Evolutionary conservation across 768 basidiomycete genomes (phyloP), one percentile per base, ranked within the genome.

Genomic region (Phanerochaete sordida): DNA sequence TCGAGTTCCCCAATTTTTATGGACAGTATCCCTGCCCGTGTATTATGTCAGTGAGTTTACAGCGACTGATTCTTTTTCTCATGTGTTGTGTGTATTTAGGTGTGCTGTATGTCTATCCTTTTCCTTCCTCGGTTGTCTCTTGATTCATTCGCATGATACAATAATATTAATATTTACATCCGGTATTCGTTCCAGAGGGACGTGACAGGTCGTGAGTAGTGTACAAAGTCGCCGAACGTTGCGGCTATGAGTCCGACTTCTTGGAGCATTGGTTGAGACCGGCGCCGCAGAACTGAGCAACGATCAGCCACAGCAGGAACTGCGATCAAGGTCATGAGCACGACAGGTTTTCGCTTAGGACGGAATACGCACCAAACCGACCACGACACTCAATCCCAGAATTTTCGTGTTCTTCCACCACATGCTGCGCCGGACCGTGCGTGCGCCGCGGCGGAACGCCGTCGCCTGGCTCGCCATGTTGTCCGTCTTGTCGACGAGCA

Each of bases 401-500:
- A 87, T 79, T 74, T 87, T 90, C 67, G 75, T 84, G 64, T 89
- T 93, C 75, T 83, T 85, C 92, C 92, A 94, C 88, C 91, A 93
- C 90, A 93, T 92, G 71, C 92, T 84, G 59, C 91, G 79, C 43
- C 93, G 77, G 23, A 88, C 87, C n/a, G 80, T 86, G 45, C 93
- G 79, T 16, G 95, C 95, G 6, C 95, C 95, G 53, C 95, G 77
- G 48, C 93, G 77, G 76, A 99, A 99, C 7, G 93, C 93, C 2
- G 91, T 92, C 3, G 96, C 94, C 73, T 98, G 95, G 11, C 87
- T 89, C 7, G 92, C 90, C 87, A 99, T 92, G 57, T 82, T 90
- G 70, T 98, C 95, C 28, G 97, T 99, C 81, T 97, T 97, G 77
- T 98, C 94, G 30, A 98, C 91, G 54, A 99, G 82, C 19, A 98